Base-by-base conservation (phyloP, 129 eudicot species). In the Artemisia tridentata region DNA sequence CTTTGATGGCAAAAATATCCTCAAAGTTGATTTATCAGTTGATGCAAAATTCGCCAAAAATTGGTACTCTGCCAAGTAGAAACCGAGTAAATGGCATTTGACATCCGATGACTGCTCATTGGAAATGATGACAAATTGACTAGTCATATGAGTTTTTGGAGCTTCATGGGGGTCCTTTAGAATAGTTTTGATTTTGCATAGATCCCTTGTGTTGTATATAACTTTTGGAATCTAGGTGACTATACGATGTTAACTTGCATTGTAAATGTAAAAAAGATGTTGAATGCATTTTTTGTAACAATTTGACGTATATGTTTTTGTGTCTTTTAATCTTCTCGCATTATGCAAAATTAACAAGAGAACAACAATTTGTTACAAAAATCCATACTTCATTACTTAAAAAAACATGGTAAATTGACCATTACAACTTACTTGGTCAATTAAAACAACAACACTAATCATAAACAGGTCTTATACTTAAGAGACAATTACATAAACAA, bases 21-120 rank as follows among this genome's bases (percentile, higher is more conserved):
- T 95, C 8, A 82, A 71, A 46, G 99, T 95, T 21, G 99, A 75
- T 27, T 67, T 88, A 15, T 85, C 88, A 3, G 96, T 91, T 74
- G 97, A 91, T 72, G 97, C 97, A 18, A 91, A 91, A 57, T 91
- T 86, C 74, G 97, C 97, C 52, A 69, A 85, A 56, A 87, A 78
- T 61, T 95, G 97, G 99, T 95, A 95, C 67, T 73, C 88, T 71
- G 99, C 96, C 57, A 95, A 95, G 80, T 95, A 90, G 87, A 62
- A 10, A 8, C 56, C 3, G 3, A 20, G 41, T 5, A 31, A 31
- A 31, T 31, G 41, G 7, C 34, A 53, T 52, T 54, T 55, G 77
- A 61, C 67, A 34, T 45, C 13, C 27, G 23, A 1, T 67, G 60
- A 15, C 72, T 50, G 59, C n/a, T 67, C 19, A 49, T 50, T 50